Percentiles rank a stretch among this genome's conserved stretches.
These are phyloP conservation scores for Scopulariopsis brevicaulis DNA, from an alignment of 2,329 filamentous ascomycete genomes.

Conservation along the genomic window DNA sequence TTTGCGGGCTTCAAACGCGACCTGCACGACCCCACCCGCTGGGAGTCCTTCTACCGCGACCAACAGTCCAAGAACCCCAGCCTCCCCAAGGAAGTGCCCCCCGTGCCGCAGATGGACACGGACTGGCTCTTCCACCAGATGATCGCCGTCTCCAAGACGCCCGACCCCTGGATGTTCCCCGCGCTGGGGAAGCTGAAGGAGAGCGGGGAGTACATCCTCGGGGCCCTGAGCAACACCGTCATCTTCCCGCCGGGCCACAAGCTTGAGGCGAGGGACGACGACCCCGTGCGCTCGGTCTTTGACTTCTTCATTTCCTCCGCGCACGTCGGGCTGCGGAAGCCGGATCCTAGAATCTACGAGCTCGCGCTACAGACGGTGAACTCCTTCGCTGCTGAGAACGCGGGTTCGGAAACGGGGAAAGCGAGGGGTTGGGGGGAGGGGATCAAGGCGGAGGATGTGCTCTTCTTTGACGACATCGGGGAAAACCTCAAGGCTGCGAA, in stretches of 20 bases:
- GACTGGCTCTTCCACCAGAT: constrained; percentile 80
- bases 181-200: constrained; percentile 59
- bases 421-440: constrained; percentile 31
- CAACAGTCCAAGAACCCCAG: constrained; percentile 28
- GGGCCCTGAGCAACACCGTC: constrained; percentile 81
- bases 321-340: constrained; percentile 80
- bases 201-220: constrained; percentile 58
- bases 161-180: constrained; percentile 83
- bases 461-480: constrained; percentile 92
- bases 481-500: constrained; percentile 78
- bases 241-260: constrained; percentile 68
- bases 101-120: constrained; percentile 62
- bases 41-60: constrained; percentile 51
- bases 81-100: constrained; percentile 34
- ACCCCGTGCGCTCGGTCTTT: constrained; percentile 57
- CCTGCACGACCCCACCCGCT: constrained; percentile 53
- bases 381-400: constrained; percentile 34
- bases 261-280: constrained; percentile 28
- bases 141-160: constrained; percentile 61
- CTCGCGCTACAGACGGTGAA: constrained; percentile 58
- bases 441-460: constrained; percentile 53
- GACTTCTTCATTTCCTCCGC: constrained; percentile 83
- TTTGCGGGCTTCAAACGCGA: constrained; percentile 68
- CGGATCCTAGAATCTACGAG: constrained; percentile 71
- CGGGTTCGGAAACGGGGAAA: constrained; percentile 18